Base-by-base conservation (phyloP, 2,329 filamentous ascomycete genomes). In the Colletotrichum sp. region DNA sequence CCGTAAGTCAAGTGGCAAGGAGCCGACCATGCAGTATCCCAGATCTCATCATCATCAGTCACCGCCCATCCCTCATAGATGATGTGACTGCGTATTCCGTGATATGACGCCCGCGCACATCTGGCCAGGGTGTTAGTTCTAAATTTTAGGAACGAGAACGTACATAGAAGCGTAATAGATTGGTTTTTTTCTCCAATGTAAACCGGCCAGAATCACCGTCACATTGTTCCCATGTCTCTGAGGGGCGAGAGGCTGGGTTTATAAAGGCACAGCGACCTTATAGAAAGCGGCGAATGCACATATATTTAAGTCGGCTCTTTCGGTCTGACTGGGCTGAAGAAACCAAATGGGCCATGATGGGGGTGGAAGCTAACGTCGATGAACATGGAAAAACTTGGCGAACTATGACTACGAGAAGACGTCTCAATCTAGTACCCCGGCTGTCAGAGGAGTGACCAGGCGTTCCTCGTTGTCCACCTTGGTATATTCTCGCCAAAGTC, bases 51-150 rank as follows among this genome's bases (percentile, higher is more conserved):
- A 1, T 51, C 3, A n/a, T 51, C 6, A 4, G 4, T 24, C 43
- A 5, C n/a, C 0, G 43, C 6, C 43, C 43, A 47, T 51, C 2
- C 6, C 43, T 24, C 3, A 3, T 51, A 51, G 43, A 51, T 24
- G 2, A 21, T 21, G 6, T 2, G 43, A 2, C n/a, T 8, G 0
- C 4, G 12, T 13, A 51, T 51, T 51, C 43, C 11, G 12, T 24
- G 0, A 13, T 0, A 3, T 3, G 43, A 1, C 2, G 11, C 12
- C n/a, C n/a, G n/a, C n/a, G n/a, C 43, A 51, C 0, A 3, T 13
- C 43, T 21, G 6, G 13, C 3, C 6, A 21, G n/a, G 43, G 1
- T 51, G 43, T 13, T 51, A 1, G 0, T 6, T 51, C 43, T 51
- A 0, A 0, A 51, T 5, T 3, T 51, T 9, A 12, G 11, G 11